phyloP scores from a whole-genome alignment of 192 early-diverging fungal genomes.

The Backusella liffmaniae region DNA sequence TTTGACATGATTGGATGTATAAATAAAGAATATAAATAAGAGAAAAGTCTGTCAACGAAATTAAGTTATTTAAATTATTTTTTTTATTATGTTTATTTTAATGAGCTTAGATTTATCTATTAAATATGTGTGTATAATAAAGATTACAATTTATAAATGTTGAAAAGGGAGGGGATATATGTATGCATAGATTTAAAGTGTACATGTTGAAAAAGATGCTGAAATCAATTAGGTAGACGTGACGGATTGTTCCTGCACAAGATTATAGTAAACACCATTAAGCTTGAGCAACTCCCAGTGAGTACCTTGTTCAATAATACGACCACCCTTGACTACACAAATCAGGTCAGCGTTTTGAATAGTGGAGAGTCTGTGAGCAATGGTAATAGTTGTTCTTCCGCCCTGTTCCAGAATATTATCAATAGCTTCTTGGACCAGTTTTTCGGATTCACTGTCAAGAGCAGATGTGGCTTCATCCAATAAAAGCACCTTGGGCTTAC shows the following conservation, averaged over 20 bases:
- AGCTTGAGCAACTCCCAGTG: conserved; percentile 71
- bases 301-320: conserved; percentile 69
- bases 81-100: neutral
- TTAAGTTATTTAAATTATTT: neutral
- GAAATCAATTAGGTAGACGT: neutral
- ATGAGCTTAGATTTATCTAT: neutral
- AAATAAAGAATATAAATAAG: neutral
- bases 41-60: neutral
- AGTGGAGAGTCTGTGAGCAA: conserved; percentile 73
- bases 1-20: neutral
- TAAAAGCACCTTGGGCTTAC: conserved; percentile 79
- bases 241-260: conserved; percentile 66
- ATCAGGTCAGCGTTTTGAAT: conserved; percentile 82
- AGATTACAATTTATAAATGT: neutral
- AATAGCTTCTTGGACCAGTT: conserved; percentile 65
- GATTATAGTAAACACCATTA: conserved; percentile 57
- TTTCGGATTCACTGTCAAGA: conserved; percentile 67
- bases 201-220: neutral
- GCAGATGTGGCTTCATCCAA: conserved; percentile 85
- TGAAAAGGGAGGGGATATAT: neutral
- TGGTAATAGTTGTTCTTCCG: conserved; percentile 69
- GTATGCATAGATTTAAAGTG: neutral
- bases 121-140: neutral
- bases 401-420: conserved; percentile 59
- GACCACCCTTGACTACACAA: conserved; percentile 72